These are phyloP conservation scores for Colletotrichum gloeosporioides DNA, from an alignment of 2,329 filamentous ascomycete species.

Conservation along the genomic window DNA sequence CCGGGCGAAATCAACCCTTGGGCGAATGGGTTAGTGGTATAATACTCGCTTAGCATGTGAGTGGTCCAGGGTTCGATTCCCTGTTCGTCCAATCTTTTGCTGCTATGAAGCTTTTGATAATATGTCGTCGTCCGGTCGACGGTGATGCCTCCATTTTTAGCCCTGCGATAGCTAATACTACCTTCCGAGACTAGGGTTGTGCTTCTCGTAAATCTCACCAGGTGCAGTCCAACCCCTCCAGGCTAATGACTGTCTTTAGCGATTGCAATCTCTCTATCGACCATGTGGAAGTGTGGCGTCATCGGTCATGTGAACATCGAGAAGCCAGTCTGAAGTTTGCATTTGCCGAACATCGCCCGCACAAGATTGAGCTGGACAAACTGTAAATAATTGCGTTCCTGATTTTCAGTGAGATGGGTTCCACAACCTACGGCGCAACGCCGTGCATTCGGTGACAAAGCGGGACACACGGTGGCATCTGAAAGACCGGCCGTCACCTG, in stretches of 20 bases:
- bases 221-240: no score
- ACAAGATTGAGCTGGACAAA: not conserved
- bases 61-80: slow-evolving; percentile 20
- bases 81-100: slow-evolving; percentile 12
- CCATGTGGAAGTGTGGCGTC: fast-evolving
- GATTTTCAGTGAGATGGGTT: not conserved
- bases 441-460: not conserved
- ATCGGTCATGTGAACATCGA: not conserved
- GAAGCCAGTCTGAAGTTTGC: fast-evolving
- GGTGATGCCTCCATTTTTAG: not conserved
- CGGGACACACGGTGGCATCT: not conserved
- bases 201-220: no score
- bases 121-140: not conserved
- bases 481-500: not conserved
- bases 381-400: not conserved
- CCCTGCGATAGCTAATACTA: no score
- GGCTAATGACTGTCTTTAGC: no score
- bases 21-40: slow-evolving; percentile 22
- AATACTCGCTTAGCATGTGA: slow-evolving; percentile 21
- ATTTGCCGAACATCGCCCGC: not conserved
- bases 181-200: no score
- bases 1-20: slow-evolving; percentile 12
- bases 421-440: not conserved
- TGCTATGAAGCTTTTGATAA: not conserved
- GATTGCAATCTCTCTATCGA: not conserved